phyloP scores from a whole-genome alignment of 2,329 filamentous ascomycete genomes.

The Aureobasidium leucospermi region DNA sequence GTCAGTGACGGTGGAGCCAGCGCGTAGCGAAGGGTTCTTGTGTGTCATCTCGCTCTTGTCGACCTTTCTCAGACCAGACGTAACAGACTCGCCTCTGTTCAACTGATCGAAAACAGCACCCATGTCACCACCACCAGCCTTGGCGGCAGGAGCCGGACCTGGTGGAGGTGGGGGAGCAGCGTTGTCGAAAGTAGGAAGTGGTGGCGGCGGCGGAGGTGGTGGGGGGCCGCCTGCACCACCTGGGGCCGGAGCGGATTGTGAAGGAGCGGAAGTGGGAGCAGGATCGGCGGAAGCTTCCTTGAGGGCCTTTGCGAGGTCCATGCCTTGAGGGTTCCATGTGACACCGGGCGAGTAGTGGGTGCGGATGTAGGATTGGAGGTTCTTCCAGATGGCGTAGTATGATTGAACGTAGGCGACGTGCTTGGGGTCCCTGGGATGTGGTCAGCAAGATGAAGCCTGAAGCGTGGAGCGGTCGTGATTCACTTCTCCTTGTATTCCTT shows the following conservation, averaged over 20 bases:
- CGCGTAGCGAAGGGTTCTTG: constrained; percentile 85
- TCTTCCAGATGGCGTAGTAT: constrained; percentile 86
- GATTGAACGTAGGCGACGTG: constrained; percentile 85
- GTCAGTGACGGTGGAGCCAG: constrained; percentile 60
- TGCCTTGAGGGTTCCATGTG: constrained; percentile 74
- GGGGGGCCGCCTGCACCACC: constrained; percentile 51
- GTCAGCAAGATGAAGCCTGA: not conserved
- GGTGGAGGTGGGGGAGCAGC: constrained; percentile 59
- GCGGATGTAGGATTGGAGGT: constrained; percentile 76
- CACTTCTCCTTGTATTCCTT: constrained; percentile 83
- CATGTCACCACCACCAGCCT: constrained; percentile 53
- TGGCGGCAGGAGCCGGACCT: constrained; percentile 45
- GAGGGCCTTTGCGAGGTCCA: constrained; percentile 64
- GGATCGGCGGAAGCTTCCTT: constrained; percentile 39
- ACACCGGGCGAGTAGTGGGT: constrained; percentile 73
- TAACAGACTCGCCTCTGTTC: constrained; percentile 84
- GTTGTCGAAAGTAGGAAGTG: constrained; percentile 34
- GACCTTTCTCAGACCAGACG: constrained; percentile 82
- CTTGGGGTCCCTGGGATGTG: constrained; percentile 55
- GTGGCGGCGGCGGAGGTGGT: constrained; percentile 63
- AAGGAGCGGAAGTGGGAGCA: constrained; percentile 21
- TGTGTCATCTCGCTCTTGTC: constrained; percentile 96
- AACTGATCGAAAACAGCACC: constrained; percentile 85
- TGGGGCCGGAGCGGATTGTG: constrained; percentile 36
- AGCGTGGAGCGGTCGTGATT: constrained; percentile 21